Evolutionary conservation across 1,284 basidiomycete genomes (phyloP).

Genomic region (Cystobasidium pallidum): DNA sequence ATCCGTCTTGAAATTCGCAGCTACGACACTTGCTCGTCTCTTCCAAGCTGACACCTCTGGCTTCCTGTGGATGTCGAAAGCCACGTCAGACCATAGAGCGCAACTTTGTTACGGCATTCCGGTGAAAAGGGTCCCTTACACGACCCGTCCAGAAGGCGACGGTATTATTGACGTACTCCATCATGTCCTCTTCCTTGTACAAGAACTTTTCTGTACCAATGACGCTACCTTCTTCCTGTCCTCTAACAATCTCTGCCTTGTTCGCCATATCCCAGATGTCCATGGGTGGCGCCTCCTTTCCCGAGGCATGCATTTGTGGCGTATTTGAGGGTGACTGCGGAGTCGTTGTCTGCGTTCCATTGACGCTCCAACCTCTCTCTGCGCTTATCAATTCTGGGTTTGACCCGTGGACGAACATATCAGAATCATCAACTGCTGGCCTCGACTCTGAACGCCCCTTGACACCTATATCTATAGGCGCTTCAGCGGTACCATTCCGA

Average conservation of each 20-base stretch:
- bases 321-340: background rate
- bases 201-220: slow-evolving; percentile 48
- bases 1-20: slow-evolving; percentile 52
- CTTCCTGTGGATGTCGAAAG: slow-evolving; percentile 3
- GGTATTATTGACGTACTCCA: slow-evolving; percentile 30
- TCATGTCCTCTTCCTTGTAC: slow-evolving; percentile 36
- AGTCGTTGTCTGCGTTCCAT: background rate
- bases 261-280: slow-evolving; percentile 26
- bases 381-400: background rate
- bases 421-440: background rate
- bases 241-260: slow-evolving; percentile 23
- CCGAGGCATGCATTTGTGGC: background rate
- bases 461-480: slow-evolving; percentile 1
- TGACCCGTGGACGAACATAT: slow-evolving; percentile 10
- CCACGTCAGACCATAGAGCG: slow-evolving; percentile 13
- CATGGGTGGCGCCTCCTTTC: no score
- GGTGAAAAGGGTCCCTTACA: slow-evolving; percentile 4
- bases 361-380: background rate
- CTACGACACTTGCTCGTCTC: slow-evolving; percentile 41
- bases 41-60: slow-evolving; percentile 22
- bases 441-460: background rate
- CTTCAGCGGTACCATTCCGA: background rate
- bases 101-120: slow-evolving; percentile 22
- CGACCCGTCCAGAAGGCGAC: slow-evolving; percentile 47
- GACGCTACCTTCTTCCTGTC: slow-evolving; percentile 40